Percentiles rank a stretch among this genome's conserved stretches.
These are phyloP conservation scores for Citrullus amarus DNA, from an alignment of 306 rosid species.

Conservation along the genomic window DNA sequence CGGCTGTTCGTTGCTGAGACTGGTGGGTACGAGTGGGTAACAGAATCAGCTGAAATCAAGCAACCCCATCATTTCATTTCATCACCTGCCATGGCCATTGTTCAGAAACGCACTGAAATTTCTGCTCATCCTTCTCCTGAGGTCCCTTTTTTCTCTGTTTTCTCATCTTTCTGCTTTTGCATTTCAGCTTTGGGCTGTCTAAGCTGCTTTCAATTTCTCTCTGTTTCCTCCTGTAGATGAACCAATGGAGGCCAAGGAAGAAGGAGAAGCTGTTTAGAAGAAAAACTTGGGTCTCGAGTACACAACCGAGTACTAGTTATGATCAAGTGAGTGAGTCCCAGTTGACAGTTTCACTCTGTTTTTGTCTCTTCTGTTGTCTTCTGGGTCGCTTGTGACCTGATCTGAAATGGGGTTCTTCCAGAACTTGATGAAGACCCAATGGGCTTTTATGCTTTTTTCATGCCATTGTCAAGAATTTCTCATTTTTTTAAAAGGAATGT, in stretches of 20 bases:
- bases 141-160: neutral
- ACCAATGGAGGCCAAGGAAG: neutral
- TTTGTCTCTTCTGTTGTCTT: neutral
- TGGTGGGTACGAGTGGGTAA: no score
- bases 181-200: neutral
- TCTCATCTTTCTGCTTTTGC: neutral
- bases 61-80: neutral
- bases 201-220: neutral
- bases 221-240: neutral
- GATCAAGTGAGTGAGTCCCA: constrained; percentile 2
- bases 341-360: neutral
- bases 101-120: neutral
- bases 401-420: neutral
- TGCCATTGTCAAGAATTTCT: neutral
- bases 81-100: neutral
- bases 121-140: neutral
- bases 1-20: no score
- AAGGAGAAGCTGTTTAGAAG: neutral
- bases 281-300: neutral
- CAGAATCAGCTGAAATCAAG: neutral
- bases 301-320: neutral
- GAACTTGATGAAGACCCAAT: neutral
- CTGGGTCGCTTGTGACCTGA: neutral
- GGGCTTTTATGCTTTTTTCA: neutral
- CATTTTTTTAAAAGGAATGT: neutral